A percentile compares a stretch with the other conserved stretches of the same genome.
These are phyloP conservation scores for Fraxinus floribunda DNA, from an alignment of 305 asterid species.

Conservation along the genomic window DNA sequence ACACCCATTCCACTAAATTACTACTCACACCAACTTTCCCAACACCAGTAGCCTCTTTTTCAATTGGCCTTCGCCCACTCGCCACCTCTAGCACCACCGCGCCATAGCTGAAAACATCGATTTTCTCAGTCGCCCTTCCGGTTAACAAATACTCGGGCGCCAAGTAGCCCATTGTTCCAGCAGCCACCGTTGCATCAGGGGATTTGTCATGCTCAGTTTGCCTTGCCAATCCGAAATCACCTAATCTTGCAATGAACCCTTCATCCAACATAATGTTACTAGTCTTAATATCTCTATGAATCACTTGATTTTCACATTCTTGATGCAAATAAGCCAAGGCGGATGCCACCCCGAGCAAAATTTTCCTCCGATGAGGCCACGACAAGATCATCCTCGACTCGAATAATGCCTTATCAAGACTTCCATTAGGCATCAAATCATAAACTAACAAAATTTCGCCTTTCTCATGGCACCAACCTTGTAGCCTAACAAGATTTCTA, in stretches of 20 bases:
- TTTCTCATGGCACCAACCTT: constrained; percentile 92
- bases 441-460: constrained; percentile 77
- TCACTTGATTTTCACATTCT: constrained; percentile 88
- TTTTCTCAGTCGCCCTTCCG: constrained; percentile 77
- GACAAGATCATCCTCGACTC: constrained; percentile 65
- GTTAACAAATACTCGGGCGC: constrained; percentile 87
- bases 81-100: constrained; percentile 88
- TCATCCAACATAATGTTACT: constrained; percentile 91
- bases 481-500: constrained; percentile 74
- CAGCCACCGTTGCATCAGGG: constrained; percentile 84
- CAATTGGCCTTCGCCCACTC: constrained; percentile 82
- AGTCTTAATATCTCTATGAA: constrained; percentile 77
- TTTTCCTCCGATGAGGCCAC: constrained; percentile 59
- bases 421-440: constrained; percentile 86
- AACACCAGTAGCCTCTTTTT: constrained; percentile 39
- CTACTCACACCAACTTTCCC: constrained; percentile 39
- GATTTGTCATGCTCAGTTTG: constrained; percentile 83
- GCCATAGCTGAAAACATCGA: constrained; percentile 78
- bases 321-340: constrained; percentile 83
- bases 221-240: constrained; percentile 84
- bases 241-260: constrained; percentile 73
- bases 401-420: constrained; percentile 79
- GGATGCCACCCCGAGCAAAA: constrained; percentile 83
- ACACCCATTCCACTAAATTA: constrained; percentile 79
- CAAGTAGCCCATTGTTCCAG: constrained; percentile 92